phyloP scores from a whole-genome alignment of 2,329 filamentous ascomycete species.

The Exophiala sp. region DNA sequence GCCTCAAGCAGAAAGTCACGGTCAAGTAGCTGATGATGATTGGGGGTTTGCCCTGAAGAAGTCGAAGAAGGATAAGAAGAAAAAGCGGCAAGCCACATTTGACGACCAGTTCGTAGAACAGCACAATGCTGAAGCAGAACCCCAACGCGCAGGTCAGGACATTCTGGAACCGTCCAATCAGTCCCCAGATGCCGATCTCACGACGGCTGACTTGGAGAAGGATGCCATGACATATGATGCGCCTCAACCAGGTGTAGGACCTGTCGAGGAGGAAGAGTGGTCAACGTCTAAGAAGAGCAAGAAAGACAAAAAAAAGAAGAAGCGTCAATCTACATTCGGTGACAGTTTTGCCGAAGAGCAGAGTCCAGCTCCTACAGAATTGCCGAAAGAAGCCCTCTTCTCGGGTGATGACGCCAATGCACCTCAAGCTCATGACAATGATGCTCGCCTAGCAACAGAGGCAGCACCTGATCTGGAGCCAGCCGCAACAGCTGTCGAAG shows the following conservation, averaged over 20 bases:
- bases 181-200: background rate
- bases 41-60: slow-evolving; percentile 31
- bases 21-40: background rate
- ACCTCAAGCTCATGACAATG: too few relatives aligned
- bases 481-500: background rate
- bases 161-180: background rate
- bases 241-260: too few relatives aligned
- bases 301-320: slow-evolving; percentile 27
- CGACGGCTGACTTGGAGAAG: too few relatives aligned
- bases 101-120: background rate
- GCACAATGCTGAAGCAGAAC: background rate
- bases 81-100: slow-evolving; percentile 6
- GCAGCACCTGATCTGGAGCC: background rate
- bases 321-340: slow-evolving; percentile 12
- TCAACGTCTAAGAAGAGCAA: slow-evolving; percentile 14
- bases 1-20: too few relatives aligned
- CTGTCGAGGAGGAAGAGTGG: background rate
- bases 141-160: background rate
- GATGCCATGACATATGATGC: too few relatives aligned
- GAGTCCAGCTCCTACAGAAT: background rate
- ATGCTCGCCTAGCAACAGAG: too few relatives aligned
- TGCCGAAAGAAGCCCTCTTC: background rate
- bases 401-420: background rate
- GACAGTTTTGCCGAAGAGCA: background rate
- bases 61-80: slow-evolving; percentile 34